phyloP scores from a whole-genome alignment of 305 asterid genomes.

The Solanum chacoense region DNA sequence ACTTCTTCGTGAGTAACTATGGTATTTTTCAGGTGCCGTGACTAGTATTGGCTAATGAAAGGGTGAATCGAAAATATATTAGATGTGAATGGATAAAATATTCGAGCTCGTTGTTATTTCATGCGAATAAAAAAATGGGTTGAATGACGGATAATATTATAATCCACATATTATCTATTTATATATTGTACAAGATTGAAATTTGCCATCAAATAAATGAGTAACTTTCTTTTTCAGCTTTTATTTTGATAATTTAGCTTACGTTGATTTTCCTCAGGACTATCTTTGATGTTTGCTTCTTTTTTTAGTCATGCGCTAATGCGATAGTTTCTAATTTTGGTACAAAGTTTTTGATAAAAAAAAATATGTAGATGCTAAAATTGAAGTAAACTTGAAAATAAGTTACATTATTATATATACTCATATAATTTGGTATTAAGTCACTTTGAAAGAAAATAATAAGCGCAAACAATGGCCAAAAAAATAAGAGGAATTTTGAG shows the following conservation, averaged over 20 bases:
- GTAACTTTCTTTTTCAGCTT: background rate
- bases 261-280: background rate
- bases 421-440: background rate
- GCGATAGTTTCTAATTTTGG: background rate
- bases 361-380: background rate
- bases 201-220: background rate
- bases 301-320: background rate
- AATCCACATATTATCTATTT: background rate
- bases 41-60: background rate
- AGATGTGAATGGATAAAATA: background rate
- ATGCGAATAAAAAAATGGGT: no score
- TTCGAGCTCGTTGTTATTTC: no score
- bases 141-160: background rate
- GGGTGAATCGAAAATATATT: background rate
- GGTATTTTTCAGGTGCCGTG: background rate
- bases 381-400: background rate
- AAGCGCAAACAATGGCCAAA: background rate
- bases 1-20: background rate
- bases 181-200: background rate
- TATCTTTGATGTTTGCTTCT: background rate
- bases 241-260: background rate
- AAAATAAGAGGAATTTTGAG: background rate
- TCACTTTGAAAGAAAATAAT: background rate
- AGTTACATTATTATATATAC: background rate
- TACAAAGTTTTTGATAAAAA: background rate